A percentile compares a stretch with the other conserved stretches of the same genome.
Conservation (phyloP, 139 green algal genomes). For the Gonium pectorale region DNA sequence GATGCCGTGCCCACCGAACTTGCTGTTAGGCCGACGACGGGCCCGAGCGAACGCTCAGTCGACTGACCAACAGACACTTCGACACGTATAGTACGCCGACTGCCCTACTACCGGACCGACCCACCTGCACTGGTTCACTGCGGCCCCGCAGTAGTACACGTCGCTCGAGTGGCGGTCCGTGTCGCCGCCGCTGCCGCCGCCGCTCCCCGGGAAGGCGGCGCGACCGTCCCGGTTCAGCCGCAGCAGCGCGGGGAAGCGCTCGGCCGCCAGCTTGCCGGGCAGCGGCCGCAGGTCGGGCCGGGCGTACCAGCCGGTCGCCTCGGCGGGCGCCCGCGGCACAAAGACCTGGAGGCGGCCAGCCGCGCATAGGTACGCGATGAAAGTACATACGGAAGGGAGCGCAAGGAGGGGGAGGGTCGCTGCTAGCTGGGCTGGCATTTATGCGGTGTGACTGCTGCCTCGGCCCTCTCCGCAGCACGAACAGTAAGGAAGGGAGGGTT, state of each 20-base stretch:
- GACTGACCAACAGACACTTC: too few species aligned
- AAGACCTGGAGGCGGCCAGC: not conserved
- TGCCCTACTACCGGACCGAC: too few species aligned
- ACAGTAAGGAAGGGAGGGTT: not conserved
- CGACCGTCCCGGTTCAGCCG: constrained; percentile 18
- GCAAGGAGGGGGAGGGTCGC: too few species aligned
- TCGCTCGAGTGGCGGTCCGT: not conserved
- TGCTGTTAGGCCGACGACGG: too few species aligned
- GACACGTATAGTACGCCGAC: too few species aligned
- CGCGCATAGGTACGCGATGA: too few species aligned
- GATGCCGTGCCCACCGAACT: too few species aligned
- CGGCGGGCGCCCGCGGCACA: not conserved
- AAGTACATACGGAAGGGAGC: too few species aligned
- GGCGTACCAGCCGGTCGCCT: constrained; percentile 5
- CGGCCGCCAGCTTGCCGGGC: not conserved
- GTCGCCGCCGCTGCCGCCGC: not conserved
- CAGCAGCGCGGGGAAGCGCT: not conserved
- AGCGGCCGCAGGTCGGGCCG: not conserved
- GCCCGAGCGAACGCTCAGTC: too few species aligned
- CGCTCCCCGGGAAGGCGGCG: not conserved
- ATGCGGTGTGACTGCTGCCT: too few species aligned
- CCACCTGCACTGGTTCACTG: constrained; percentile 4
- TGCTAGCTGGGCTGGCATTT: too few species aligned
- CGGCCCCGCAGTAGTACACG: constrained; percentile 7
- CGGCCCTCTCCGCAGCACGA: too few species aligned